Base-by-base conservation (phyloP, 495 filamentous ascomycete species). In the Hypomontagnella submonticulosa region DNA sequence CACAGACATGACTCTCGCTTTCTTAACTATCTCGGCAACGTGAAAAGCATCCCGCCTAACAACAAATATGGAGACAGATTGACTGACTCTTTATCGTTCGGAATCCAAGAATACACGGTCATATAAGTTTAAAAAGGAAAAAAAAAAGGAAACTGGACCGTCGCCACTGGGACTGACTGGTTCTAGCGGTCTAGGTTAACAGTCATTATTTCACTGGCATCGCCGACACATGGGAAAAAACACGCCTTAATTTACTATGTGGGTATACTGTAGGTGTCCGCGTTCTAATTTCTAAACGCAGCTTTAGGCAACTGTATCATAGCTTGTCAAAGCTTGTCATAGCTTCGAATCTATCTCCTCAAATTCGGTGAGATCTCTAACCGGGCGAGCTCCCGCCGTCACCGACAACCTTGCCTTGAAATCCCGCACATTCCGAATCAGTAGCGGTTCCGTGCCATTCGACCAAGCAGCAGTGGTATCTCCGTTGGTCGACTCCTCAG, bases 271-370 rank as follows among this genome's bases (percentile, higher is more conserved):
- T n/a, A 63, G 37, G 38, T 63, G 48, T 46, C 57, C 50, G 56
- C 56, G 42, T 60, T 57, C 59, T 60, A 63, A 33, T 20, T 12
- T 56, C 66, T 63, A 51, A 46, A 55, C 32, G 40, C 51, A 65
- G 46, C 57, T 49, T 37, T 33, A 4, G 10, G 34, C 30, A 34
- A 32, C 7, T n/a, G n/a, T n/a, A n/a, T n/a, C n/a, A n/a, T n/a
- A n/a, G n/a, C n/a, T n/a, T n/a, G n/a, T n/a, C n/a, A n/a, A 27
- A 3, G 23, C 23, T 16, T 23, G 18, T 30, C 75, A 92, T 46
- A 95, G 84, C 79, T 95, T 95, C 10, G 90, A 76, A 50, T 88
- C 89, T 63, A 87, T 77, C 60, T 97, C 93, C 75, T 94, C 91
- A 71, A 90, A 97, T 57, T 92, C 91, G 63, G 79, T 89, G 47